Evolutionary conservation across 2,329 filamentous ascomycete genomes (phyloP), one percentile per base, ranked within the genome.

Genomic region (Fonsecaea pugnacius): DNA sequence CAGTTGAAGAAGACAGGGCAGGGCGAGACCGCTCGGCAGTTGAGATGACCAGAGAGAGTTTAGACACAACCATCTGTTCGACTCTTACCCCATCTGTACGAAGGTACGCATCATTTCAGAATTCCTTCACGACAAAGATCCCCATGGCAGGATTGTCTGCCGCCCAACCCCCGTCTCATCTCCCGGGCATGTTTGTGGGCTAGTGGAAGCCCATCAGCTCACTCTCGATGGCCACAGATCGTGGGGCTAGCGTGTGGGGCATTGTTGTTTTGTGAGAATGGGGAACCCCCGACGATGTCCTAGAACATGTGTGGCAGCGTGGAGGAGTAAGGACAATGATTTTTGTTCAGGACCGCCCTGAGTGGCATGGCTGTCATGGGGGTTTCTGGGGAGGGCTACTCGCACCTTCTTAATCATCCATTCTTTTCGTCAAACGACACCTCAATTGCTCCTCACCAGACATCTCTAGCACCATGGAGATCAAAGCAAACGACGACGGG

Each of bases 191-290:
- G 46, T 33, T 40, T 38, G 35, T 61, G 58, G 58, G 30, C 48
- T 33, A 53, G 48, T 35, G 57, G 57, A 46, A 53, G 50, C 38
- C 51, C 60, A 35, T 14, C 52, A 32, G 59, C 35, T 50, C 51
- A 56, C 27, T 21, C 36, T 36, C 33, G 30, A 16, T 32, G 51
- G 40, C 55, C 55, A 50, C 24, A 65, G 58, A 62, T 59, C 63
- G 63, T 65, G 63, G 63, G 63, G 63, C 63, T 62, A 38, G 21
- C 7, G 51, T 58, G 63, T 62, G 59, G 63, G 63, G 63, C 59
- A 58, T 56, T 36, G 54, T 55, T 16, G 38, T 64, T 60, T 35
- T 33, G 56, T 55, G 54, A 63, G 43, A 53, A 65, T 62, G 63
- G 63, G 51, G 53, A 62, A 59, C 30, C 12, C 35, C 35, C 58